Evolutionary conservation across 345 rosid genomes (phyloP).

Genomic region (Odontarrhena argentea): DNA sequence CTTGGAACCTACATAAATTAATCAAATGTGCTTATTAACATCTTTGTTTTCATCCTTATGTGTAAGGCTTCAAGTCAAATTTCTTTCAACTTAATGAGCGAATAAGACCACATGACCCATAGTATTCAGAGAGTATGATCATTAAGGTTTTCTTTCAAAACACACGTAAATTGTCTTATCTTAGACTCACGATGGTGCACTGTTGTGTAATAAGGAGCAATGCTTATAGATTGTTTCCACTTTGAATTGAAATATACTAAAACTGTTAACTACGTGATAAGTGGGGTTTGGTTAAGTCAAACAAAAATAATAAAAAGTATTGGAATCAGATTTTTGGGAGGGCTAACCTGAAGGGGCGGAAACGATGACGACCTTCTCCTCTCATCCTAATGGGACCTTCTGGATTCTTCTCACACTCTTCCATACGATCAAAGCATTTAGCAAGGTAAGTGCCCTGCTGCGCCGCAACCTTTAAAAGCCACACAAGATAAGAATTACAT

Average conservation of each 20-base stretch:
- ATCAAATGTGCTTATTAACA: neutral
- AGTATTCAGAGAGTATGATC: no score
- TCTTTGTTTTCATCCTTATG: no score
- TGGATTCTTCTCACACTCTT: slow-evolving; percentile 74
- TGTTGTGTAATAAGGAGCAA: neutral
- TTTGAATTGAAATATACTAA: no score
- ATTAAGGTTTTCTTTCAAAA: no score
- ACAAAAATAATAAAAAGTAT: neutral
- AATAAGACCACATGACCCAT: no score
- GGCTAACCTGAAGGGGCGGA: slow-evolving; percentile 84
- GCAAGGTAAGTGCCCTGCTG: slow-evolving; percentile 95
- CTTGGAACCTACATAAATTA: no score
- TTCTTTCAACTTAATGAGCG: no score
- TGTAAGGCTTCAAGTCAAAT: no score
- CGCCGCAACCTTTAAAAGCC: slow-evolving; percentile 69
- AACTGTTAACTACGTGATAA: neutral
- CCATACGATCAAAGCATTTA: slow-evolving; percentile 93
- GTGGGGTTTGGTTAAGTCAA: neutral
- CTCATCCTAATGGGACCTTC: slow-evolving; percentile 96
- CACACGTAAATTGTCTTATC: no score
- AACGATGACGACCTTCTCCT: slow-evolving; percentile 94
- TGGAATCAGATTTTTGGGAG: neutral
- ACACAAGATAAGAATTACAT: neutral
- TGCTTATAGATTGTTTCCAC: neutral
- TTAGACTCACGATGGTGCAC: no score